phyloP scores from a whole-genome alignment of 2,329 filamentous ascomycete species.

The Pestalotiopsis sp. region DNA sequence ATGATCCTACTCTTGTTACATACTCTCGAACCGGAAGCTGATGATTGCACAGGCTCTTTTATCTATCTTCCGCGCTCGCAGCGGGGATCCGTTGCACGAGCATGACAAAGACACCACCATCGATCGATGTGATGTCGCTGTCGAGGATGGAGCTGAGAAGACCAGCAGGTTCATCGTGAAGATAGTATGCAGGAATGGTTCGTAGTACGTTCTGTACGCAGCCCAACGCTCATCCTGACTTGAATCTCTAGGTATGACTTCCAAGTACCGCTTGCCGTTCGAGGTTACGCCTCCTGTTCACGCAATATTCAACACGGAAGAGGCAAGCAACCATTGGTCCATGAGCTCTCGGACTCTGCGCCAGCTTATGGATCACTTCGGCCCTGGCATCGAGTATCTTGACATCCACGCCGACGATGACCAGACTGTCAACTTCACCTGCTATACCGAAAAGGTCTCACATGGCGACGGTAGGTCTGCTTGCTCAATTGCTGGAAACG shows the following conservation, averaged over 20 bases:
- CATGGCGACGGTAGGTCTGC: constrained; percentile 60
- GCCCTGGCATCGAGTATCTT: constrained; percentile 77
- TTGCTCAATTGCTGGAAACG: neutral
- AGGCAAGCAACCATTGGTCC: constrained; percentile 70
- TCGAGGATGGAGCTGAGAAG: constrained; percentile 71
- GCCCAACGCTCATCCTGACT: neutral
- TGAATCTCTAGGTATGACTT: constrained; percentile 62
- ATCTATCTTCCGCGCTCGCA: constrained; percentile 73
- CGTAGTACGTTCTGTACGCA: neutral
- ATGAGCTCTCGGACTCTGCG: constrained; percentile 72
- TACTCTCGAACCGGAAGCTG: constrained; percentile 1
- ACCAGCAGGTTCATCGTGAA: constrained; percentile 76
- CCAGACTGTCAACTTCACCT: constrained; percentile 75
- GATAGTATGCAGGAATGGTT: constrained; percentile 74
- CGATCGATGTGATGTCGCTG: constrained; percentile 72
- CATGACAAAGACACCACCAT: constrained; percentile 70
- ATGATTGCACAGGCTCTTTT: constrained; percentile 57
- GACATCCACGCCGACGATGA: constrained; percentile 77
- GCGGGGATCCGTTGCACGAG: constrained; percentile 58
- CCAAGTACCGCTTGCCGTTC: constrained; percentile 76
- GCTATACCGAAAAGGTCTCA: constrained; percentile 78
- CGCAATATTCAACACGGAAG: constrained; percentile 71
- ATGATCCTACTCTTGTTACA: neutral
- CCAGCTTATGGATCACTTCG: constrained; percentile 80
- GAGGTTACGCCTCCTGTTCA: constrained; percentile 75